Conservation (phyloP, 2,329 filamentous ascomycete species). For the Blastomyces parvus region DNA sequence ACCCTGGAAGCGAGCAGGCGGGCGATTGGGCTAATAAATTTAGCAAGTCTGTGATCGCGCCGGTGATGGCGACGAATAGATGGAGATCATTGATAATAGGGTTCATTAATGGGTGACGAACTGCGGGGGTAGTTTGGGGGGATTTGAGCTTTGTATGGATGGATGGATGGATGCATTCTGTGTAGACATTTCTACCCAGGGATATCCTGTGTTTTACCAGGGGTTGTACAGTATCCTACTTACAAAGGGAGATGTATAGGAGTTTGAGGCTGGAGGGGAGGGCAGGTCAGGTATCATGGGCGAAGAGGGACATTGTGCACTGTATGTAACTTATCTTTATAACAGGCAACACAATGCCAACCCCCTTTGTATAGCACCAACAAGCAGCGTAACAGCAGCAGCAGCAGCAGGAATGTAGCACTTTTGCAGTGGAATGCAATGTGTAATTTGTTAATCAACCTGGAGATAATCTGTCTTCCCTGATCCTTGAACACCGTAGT, state of each 20-base stretch:
- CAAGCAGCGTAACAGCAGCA: background rate
- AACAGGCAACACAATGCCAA: too few species aligned
- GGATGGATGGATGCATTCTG: too few species aligned
- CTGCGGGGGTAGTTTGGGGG: background rate
- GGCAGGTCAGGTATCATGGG: too few species aligned
- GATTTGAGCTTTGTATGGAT: background rate
- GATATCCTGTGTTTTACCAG: too few species aligned
- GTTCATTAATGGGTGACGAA: background rate
- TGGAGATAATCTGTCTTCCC: background rate
- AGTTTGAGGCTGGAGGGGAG: too few species aligned
- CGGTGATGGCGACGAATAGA: conserved; percentile 2
- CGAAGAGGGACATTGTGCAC: too few species aligned
- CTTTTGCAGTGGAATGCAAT: background rate
- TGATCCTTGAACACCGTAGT: too few species aligned
- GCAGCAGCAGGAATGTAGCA: background rate
- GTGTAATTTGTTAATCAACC: background rate
- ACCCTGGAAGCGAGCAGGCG: background rate
- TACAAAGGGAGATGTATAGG: too few species aligned
- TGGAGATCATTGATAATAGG: background rate
- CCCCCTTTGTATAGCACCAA: background rate
- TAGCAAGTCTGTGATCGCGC: conserved; percentile 1
- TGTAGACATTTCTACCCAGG: background rate
- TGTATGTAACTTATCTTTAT: too few species aligned
- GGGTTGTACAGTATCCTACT: too few species aligned
- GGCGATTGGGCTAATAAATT: background rate